These are phyloP conservation scores for Delonix regia DNA, from an alignment of 306 rosid species.

Conservation along the genomic window DNA sequence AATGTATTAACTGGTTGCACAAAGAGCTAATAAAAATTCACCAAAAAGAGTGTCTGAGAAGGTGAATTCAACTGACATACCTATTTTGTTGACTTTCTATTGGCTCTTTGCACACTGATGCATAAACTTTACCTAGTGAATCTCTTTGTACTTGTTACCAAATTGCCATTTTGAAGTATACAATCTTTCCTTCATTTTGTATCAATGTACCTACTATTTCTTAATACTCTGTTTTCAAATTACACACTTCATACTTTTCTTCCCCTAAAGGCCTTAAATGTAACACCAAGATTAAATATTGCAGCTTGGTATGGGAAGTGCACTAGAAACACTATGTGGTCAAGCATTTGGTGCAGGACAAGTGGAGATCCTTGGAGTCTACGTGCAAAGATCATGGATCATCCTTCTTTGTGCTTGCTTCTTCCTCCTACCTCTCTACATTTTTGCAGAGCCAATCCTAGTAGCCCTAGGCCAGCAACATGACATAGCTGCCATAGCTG, in stretches of 20 bases:
- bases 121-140: too few species aligned
- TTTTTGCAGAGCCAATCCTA: conserved; percentile 63
- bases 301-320: conserved; percentile 97
- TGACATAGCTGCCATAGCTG: conserved; percentile 73
- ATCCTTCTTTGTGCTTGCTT: conserved; percentile 59
- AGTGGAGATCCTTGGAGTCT: conserved; percentile 82
- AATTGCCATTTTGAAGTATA: neutral
- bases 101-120: too few species aligned
- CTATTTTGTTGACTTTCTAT: neutral
- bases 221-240: too few species aligned
- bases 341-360: conserved; percentile 95
- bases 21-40: too few species aligned
- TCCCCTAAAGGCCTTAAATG: too few species aligned
- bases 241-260: too few species aligned
- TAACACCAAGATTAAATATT: conserved; percentile 21
- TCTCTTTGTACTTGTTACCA: too few species aligned
- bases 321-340: conserved; percentile 90
- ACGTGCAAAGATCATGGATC: conserved; percentile 88
- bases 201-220: too few species aligned
- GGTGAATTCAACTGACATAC: neutral
- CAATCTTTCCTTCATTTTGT: neutral
- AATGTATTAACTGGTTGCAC: too few species aligned
- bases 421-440: conserved; percentile 63
- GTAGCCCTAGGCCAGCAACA: conserved; percentile 70
- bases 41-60: neutral